Percentiles rank a stretch among this genome's conserved stretches.
Evolutionary conservation across 129 eudicot genomes (phyloP).

Genomic region (Glebionis coronaria): DNA sequence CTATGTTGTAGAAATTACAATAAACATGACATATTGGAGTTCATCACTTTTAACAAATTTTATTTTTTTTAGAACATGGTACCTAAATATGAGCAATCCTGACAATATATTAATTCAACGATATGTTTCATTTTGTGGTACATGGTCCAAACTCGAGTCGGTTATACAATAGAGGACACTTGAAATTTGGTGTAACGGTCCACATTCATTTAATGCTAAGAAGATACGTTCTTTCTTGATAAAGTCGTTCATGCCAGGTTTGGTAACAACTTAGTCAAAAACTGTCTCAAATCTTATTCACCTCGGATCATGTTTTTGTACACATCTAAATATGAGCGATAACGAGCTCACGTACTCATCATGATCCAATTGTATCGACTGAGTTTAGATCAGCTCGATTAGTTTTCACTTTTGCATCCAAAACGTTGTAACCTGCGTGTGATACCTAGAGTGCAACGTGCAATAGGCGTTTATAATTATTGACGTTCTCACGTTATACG

Average conservation of each 20-base stretch:
- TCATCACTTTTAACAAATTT: not conserved
- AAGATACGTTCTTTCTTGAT: slow-evolving; percentile 1
- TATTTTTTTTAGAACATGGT: not conserved
- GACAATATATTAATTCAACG: not conserved
- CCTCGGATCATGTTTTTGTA: not conserved
- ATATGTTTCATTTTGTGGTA: not conserved
- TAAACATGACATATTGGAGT: not conserved
- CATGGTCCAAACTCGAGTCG: not conserved
- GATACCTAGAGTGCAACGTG: no score
- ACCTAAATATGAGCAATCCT: not conserved
- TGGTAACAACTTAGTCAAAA: slow-evolving; percentile 23
- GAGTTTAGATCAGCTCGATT: not conserved
- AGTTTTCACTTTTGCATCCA: no score
- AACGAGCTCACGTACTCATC: no score
- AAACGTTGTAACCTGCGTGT: no score
- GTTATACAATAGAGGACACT: not conserved
- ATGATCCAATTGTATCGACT: no score
- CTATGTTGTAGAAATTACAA: no score
- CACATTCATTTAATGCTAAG: not conserved
- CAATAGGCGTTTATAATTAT: no score
- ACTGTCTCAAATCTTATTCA: not conserved
- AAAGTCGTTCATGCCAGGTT: not conserved
- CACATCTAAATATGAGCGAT: not conserved
- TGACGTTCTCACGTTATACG: no score
- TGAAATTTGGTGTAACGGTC: not conserved